Evolutionary conservation across 1,284 basidiomycete species (phyloP).

Genomic region (Abortiporus biennis): DNA sequence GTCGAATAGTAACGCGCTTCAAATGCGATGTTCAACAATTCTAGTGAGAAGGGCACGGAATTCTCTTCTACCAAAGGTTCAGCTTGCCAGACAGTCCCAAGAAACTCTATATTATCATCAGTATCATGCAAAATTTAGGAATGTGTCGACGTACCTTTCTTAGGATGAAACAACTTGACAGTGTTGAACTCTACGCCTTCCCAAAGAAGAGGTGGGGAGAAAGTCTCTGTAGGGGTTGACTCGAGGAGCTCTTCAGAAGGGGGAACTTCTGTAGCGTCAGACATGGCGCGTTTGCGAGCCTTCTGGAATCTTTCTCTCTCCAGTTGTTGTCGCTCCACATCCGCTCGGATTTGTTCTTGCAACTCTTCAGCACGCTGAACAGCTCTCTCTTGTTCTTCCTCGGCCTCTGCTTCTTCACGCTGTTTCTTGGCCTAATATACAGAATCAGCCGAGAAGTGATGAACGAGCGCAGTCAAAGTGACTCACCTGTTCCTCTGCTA

Average conservation of each 20-base stretch:
- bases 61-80: conserved; percentile 66
- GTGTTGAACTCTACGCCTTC: conserved; percentile 52
- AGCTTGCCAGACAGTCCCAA: conserved; percentile 63
- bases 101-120: conserved; percentile 34
- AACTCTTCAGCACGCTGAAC: conserved; percentile 46
- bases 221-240: conserved; percentile 56
- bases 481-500: conserved; percentile 57
- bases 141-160: conserved; percentile 39
- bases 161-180: conserved; percentile 67
- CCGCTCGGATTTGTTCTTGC: conserved; percentile 57
- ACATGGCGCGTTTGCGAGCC: conserved; percentile 54
- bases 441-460: neutral
- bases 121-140: neutral
- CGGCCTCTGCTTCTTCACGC: conserved; percentile 45
- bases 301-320: conserved; percentile 30
- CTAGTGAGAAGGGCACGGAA: conserved; percentile 49
- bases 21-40: conserved; percentile 61
- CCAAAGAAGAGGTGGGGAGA: conserved; percentile 49
- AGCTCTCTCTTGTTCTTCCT: conserved; percentile 38
- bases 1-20: conserved; percentile 60
- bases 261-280: conserved; percentile 61
- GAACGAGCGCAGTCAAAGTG: conserved; percentile 5
- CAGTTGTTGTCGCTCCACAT: conserved; percentile 49
- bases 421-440: conserved; percentile 28
- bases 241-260: conserved; percentile 25